Base-by-base conservation (phyloP, 2,329 filamentous ascomycete genomes). In the Sarocladium kiliense region DNA sequence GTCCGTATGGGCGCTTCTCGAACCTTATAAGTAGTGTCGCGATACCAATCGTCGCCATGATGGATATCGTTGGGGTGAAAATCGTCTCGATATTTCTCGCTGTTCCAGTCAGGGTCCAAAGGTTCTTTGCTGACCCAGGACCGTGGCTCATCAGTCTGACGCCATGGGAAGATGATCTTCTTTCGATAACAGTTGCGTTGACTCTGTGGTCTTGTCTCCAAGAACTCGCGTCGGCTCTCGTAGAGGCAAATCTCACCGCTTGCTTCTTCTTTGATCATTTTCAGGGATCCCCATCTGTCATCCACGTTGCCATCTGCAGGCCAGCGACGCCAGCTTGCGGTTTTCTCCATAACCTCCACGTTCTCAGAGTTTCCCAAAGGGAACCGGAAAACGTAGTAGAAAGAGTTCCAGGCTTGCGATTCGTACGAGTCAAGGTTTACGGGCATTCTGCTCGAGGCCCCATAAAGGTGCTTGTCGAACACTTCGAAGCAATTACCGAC, bases 401-500 rank as follows among this genome's bases (percentile, higher is more conserved):
- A 53, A 3, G 45, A 45, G n/a, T 53, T 41, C 36, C 23, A 50
- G 3, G 6, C 45, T 30, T 45, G 37, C 9, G 25, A 53, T 3
- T 19, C 26, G 18, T 30, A 34, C 18, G 30, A 51, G 30, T 32
- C 47, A 9, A 36, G 23, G 19, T 36, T 51, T 3, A 36, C 47
- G 10, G 47, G 27, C 47, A 51, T 34, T 51, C 30, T 51, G 36
- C 32, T 34, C 16, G 56, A 53, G 9, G 39, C 53, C 18, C 56
- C 56, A 26, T 57, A 57, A 10, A 57, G 34, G 25, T 53, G 49
- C 12, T 34, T 41, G 27, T 57, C 56, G 25, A 57, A 34, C 26
- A 57, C 53, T 34, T 57, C 56, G 42, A 57, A 57, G 44, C 34
- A 30, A 19, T 42, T 37, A 12, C 42, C 42, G n/a, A 45, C 21